A percentile compares a stretch with the other conserved stretches of the same genome.
These are phyloP conservation scores for Alectoria sarmentosa DNA, from an alignment of 495 filamentous ascomycete species.

Conservation along the genomic window DNA sequence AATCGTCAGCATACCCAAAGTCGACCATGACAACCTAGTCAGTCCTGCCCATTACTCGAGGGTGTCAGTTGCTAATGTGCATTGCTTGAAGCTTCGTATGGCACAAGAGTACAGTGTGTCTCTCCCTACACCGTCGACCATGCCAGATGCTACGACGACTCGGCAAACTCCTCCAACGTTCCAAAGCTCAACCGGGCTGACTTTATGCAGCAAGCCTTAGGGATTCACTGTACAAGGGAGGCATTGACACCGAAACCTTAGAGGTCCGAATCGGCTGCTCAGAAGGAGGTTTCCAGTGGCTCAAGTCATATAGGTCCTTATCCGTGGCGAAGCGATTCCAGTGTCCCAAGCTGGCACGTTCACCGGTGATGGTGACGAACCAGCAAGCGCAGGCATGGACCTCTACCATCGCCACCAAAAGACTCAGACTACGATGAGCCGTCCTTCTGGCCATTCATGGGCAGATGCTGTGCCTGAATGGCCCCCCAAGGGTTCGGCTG, in stretches of 20 bases:
- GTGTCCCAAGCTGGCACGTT: conserved; percentile 23
- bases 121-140: background rate
- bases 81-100: conserved; percentile 38
- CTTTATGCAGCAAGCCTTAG: conserved; percentile 48
- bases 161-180: background rate
- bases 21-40: conserved; percentile 50
- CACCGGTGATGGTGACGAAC: conserved; percentile 23
- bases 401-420: conserved; percentile 7
- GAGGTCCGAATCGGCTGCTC: conserved; percentile 38
- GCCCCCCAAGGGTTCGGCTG: conserved; percentile 8
- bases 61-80: conserved; percentile 4
- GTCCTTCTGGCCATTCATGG: conserved; percentile 8
- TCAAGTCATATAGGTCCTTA: conserved; percentile 40
- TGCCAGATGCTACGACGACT: conserved; percentile 15
- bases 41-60: conserved; percentile 21
- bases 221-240: conserved; percentile 54
- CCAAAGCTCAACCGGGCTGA: conserved; percentile 13
- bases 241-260: conserved; percentile 54
- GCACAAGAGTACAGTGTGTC: conserved; percentile 38
- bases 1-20: conserved; percentile 46
- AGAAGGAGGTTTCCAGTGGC: conserved; percentile 24
- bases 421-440: conserved; percentile 9
- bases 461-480: conserved; percentile 3
- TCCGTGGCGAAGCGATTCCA: conserved; percentile 37
- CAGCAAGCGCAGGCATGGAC: conserved; percentile 27